Percentiles rank a stretch among this genome's conserved stretches.
Evolutionary conservation across 257 asterid species (phyloP).

Genomic region (Solanum corneliomulleri): DNA sequence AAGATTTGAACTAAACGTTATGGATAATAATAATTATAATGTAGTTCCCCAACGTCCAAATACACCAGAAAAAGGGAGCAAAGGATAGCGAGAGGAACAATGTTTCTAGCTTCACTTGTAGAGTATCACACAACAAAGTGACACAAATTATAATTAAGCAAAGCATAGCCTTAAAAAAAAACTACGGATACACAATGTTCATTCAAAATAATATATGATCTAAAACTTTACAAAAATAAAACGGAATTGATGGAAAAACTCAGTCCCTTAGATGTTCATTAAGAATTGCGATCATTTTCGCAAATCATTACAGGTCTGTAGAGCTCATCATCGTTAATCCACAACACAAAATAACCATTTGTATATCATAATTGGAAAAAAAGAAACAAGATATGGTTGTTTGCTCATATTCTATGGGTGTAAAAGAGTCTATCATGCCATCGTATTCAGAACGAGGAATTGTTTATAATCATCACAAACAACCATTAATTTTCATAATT

Average conservation of each 20-base stretch:
- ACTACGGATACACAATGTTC: not conserved
- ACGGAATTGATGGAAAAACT: not conserved
- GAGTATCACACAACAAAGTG: not conserved
- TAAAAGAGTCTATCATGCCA: conserved; percentile 58
- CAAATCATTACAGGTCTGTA: not conserved
- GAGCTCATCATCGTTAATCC: not conserved
- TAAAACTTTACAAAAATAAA: not conserved
- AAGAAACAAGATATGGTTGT: not conserved
- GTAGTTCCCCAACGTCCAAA: not conserved
- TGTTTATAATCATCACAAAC: conserved; percentile 50
- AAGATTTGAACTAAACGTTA: no score
- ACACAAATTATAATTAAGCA: not conserved
- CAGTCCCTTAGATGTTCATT: not conserved
- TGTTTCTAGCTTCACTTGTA: not conserved
- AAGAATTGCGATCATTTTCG: not conserved
- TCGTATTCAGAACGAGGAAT: conserved; percentile 68
- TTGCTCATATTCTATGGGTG: conserved; percentile 88
- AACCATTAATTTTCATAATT: not conserved
- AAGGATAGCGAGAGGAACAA: not conserved
- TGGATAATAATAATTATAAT: not conserved
- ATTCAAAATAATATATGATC: not conserved
- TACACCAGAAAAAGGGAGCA: not conserved
- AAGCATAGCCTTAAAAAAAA: not conserved
- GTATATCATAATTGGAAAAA: not conserved
- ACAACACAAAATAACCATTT: not conserved